Percentiles rank a stretch among this genome's conserved stretches.
Conservation (phyloP, 202 grass and related monocot genomes). For the Setaria viridis region DNA sequence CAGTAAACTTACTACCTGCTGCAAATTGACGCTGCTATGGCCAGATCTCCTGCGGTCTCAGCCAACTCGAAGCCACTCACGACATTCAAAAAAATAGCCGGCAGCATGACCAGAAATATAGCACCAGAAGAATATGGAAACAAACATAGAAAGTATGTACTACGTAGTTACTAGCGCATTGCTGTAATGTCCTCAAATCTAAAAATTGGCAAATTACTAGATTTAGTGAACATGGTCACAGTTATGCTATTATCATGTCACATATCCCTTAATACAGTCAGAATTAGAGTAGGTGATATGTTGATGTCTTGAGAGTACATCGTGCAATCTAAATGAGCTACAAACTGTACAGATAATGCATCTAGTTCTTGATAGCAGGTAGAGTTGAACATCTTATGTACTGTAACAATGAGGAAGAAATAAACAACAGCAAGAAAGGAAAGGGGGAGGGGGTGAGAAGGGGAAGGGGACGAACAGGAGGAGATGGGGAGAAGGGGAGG, state of each 20-base stretch:
- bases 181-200: constrained; percentile 1
- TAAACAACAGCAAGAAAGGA: too few relatives aligned
- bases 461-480: too few relatives aligned
- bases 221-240: constrained; percentile 8
- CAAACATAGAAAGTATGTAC: constrained; percentile 5
- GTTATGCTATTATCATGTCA: constrained; percentile 9
- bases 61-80: constrained; percentile 81
- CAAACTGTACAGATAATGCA: constrained; percentile 64
- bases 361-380: constrained; percentile 43
- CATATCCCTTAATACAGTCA: constrained; percentile 5
- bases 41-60: constrained; percentile 96
- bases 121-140: constrained; percentile 30
- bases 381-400: not conserved
- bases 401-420: constrained; percentile 36
- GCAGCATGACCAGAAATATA: constrained; percentile 46
- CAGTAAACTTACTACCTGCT: constrained; percentile 73
- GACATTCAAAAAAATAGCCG: constrained; percentile 91
- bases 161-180: not conserved
- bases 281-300: not conserved
- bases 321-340: constrained; percentile 43
- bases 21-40: constrained; percentile 90
- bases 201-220: constrained; percentile 27
- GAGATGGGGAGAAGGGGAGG: too few relatives aligned
- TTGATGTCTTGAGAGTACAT: not conserved
- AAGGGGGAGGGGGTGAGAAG: too few relatives aligned